These are phyloP conservation scores for Fraxinus baroniana DNA, from an alignment of 305 asterid species.

Conservation along the genomic window DNA sequence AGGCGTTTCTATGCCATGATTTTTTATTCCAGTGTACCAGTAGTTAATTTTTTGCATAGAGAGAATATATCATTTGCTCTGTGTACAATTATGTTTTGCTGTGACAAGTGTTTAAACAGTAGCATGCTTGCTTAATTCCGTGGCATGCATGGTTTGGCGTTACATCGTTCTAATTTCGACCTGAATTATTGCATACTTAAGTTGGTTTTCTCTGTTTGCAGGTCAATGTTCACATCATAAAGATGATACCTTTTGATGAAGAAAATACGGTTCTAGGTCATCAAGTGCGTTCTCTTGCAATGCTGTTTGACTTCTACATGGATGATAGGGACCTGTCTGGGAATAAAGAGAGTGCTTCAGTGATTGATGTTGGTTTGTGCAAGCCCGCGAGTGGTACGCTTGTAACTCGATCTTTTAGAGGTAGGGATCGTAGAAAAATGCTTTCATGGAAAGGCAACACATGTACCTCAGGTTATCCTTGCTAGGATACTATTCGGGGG, in stretches of 20 bases:
- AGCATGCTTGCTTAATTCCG: constrained; percentile 13
- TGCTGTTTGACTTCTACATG: constrained; percentile 81
- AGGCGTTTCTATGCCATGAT: not conserved
- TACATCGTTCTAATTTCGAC: not conserved
- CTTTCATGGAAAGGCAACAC: constrained; percentile 80
- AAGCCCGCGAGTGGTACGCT: constrained; percentile 70
- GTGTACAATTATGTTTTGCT: not conserved
- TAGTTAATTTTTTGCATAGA: not conserved
- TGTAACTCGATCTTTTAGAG: constrained; percentile 71
- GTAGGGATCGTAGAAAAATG: constrained; percentile 90
- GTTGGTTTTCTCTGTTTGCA: constrained; percentile 33
- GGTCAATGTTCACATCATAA: constrained; percentile 77
- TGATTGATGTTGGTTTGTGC: constrained; percentile 75
- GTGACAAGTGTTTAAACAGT: constrained; percentile 1
- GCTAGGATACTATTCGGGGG: constrained; percentile 32
- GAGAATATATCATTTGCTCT: not conserved
- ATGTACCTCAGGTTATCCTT: constrained; percentile 80
- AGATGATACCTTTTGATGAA: constrained; percentile 58
- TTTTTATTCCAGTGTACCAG: not conserved
- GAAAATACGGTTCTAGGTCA: constrained; percentile 69
- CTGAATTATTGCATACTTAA: not conserved
- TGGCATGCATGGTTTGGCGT: constrained; percentile 2
- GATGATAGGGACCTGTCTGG: constrained; percentile 49
- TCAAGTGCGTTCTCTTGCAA: constrained; percentile 81
- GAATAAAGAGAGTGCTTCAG: constrained; percentile 52